Base-by-base conservation (phyloP, 164 flowering plant genomes). In the Tetrastigma voinierianum region DNA sequence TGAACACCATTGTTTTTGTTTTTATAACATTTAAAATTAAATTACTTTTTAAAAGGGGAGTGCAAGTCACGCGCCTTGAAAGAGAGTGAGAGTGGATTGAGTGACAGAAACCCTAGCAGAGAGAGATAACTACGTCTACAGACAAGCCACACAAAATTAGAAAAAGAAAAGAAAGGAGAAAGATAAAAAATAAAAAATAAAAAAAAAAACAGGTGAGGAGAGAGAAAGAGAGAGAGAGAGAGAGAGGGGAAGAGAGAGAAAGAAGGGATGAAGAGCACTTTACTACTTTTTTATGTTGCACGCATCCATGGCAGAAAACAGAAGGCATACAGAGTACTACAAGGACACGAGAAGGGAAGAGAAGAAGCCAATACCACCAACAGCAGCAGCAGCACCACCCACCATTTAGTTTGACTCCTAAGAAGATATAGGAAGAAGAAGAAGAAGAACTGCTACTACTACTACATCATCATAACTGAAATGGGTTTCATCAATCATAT, bases 201-300 rank as follows among this genome's bases (percentile, higher is more conserved):
- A 53, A 64, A 67, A 43, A 72, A 65, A 62, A 46, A 59, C 57
- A 65, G 57, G 59, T 20, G 52, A 40, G 49, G 57, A n/a, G 73
- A 62, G 76, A 62, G 72, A 67, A 54, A 67, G 51, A 65, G 66
- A 59, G 54, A 58, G 60, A 51, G 67, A 65, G 71, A 57, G 70
- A 59, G 66, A 67, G 65, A 57, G 67, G 54, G 65, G 72, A 69
- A 73, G 59, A 74, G 67, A 53, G 70, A 62, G 77, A 54, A 68
- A 59, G 59, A 54, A 16, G 25, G 58, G 32, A 20, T 17, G 57
- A 54, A 61, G 74, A 55, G 72, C 80, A 77, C 89, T 83, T 85
- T 85, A 80, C 80, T 67, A 74, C 87, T 86, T 86, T 87, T 85
- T 83, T 82, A 83, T 75, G 83, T 80, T 83, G 88, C 88, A 87